Conservation (phyloP, 768 basidiomycete genomes). For the Peribolospora baueri region DNA sequence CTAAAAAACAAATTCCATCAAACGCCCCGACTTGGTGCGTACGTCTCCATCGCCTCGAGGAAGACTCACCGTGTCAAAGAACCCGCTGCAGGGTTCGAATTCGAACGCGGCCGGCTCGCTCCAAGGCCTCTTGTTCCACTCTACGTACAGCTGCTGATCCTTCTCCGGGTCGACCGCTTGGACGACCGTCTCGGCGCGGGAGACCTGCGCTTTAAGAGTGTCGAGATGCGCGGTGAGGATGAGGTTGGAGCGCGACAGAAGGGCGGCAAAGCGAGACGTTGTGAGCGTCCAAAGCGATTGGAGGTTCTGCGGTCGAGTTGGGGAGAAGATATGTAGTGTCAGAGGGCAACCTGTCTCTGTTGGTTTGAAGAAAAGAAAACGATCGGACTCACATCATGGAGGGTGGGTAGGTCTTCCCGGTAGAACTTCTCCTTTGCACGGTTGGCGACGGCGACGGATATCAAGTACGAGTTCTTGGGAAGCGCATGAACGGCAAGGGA, state of each 20-base stretch:
- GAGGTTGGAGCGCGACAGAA: too few relatives aligned
- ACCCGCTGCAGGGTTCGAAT: constrained; percentile 47
- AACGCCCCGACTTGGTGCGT: too few relatives aligned
- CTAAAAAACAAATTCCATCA: too few relatives aligned
- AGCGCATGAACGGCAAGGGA: too few relatives aligned
- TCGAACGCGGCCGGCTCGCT: constrained; percentile 37
- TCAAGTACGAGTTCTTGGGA: constrained; percentile 35
- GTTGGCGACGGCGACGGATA: constrained; percentile 47
- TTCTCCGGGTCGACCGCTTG: constrained; percentile 27
- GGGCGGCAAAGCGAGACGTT: too few relatives aligned
- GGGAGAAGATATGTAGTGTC: too few relatives aligned
- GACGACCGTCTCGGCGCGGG: too few relatives aligned
- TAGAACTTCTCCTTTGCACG: constrained; percentile 45
- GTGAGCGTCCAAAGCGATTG: too few relatives aligned
- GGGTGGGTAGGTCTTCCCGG: constrained; percentile 35
- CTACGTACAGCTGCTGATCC: constrained; percentile 49
- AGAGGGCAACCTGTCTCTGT: background rate
- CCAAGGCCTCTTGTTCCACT: constrained; percentile 45
- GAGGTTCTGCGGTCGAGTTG: too few relatives aligned
- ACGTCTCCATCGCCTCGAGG: too few relatives aligned
- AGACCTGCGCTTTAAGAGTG: too few relatives aligned
- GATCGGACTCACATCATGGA: constrained; percentile 36
- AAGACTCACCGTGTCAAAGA: constrained; percentile 46
- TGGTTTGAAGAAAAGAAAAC: background rate
- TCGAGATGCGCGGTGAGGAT: too few relatives aligned